phyloP scores from a whole-genome alignment of 78 protist genomes.

The Cyanophora paradoxa region DNA sequence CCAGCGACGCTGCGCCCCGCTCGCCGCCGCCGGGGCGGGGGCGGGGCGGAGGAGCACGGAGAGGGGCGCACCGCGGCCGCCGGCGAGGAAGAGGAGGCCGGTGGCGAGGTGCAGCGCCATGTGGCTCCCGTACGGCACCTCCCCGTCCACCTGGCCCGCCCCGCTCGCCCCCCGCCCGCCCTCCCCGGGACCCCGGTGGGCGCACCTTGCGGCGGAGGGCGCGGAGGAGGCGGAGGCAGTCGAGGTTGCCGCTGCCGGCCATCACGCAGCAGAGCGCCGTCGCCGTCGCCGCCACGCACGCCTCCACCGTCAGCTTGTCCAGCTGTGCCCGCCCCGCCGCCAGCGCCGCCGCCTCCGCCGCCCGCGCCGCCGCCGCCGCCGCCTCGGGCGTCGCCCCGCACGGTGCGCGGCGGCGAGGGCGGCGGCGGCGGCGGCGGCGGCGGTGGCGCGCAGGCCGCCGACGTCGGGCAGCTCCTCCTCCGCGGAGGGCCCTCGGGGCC shows the following conservation, averaged over 20 bases:
- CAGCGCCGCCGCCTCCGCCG: too few species aligned
- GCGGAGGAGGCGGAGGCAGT: slow-evolving; percentile 37
- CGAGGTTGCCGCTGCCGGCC: slow-evolving; percentile 69
- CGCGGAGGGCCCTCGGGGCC: slow-evolving; percentile 6
- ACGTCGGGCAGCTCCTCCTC: neutral
- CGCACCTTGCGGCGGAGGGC: slow-evolving; percentile 7
- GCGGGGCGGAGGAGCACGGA: neutral
- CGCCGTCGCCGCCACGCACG: too few species aligned
- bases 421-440: too few species aligned
- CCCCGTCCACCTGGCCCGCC: neutral
- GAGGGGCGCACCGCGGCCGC: slow-evolving; percentile 13
- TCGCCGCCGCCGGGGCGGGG: slow-evolving; percentile 1
- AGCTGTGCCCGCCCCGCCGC: too few species aligned
- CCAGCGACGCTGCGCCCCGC: slow-evolving; percentile 29
- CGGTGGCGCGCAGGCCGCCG: too few species aligned
- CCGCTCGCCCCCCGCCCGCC: neutral
- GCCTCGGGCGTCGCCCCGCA: too few species aligned
- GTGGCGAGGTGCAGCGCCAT: slow-evolving; percentile 69
- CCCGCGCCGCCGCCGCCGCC: neutral
- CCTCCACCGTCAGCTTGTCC: neutral
- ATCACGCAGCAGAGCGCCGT: too few species aligned
- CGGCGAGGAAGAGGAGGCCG: slow-evolving; percentile 77
- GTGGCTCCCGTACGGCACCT: slow-evolving; percentile 59
- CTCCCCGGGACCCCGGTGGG: too few species aligned
- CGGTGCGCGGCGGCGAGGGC: too few species aligned